Evolutionary conservation across 768 basidiomycete species (phyloP), one percentile per base, ranked within the genome.

Genomic region (Podaxis sp.): DNA sequence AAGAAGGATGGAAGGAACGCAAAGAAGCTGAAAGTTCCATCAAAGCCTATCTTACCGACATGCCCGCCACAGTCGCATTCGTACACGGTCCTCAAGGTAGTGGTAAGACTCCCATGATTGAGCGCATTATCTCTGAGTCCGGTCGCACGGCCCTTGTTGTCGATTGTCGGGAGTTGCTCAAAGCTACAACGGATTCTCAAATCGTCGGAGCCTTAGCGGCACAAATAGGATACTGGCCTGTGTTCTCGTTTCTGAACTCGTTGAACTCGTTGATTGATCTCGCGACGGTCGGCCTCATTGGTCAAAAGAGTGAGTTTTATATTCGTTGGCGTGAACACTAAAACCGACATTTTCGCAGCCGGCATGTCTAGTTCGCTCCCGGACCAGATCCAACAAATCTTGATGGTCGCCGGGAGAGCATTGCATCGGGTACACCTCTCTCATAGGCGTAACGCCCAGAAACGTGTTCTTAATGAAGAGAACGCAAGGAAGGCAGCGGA

Each of bases 201-300:
- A 78, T 93, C 10, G 77, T 95, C 2, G 77, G 77, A 23, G 77
- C 77, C 4, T 76, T 98, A 7, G 94, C 95, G 0, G 74, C 73
- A 5, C 91, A 97, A 67, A 93, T 90, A 0, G 95, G 96, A 37
- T 93, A 93, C 69, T 89, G 87, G 80, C 95, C 95, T 4, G 81
- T 93, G 5, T 95, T 97, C 73, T 88, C 88, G 4, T 90, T 94
- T 74, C 75, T 93, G 52, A 87, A 88, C 66, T 93, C 90, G 0
- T 73, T 93, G 69, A 90, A 83, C 66, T 89, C 84, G 63, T 74
- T 98, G 59, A 84, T 98, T 62, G 96, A 98, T 70, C 80, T 98
- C n/a, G 94, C 93, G 1, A 89, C 88, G 61, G 83, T 95, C 46
- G 95, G 95, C 1, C 68, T 98, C n/a, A 97, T 97, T 65, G 97